Conservation (phyloP, 1,139 yeast species). For the Lodderomyces parapsilosis region DNA sequence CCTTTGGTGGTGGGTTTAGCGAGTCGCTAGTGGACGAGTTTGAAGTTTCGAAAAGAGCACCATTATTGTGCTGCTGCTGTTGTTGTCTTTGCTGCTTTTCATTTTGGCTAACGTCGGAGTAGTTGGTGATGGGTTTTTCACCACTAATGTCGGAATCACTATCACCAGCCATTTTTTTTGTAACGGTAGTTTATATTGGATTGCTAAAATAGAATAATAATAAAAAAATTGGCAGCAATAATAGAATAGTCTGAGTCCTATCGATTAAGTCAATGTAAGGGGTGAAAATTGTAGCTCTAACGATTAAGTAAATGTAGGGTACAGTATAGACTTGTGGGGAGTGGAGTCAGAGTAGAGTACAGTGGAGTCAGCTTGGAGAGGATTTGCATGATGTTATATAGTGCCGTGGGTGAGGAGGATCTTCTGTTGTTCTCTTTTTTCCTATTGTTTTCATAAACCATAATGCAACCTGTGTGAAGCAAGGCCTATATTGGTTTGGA, state of each 20-base stretch:
- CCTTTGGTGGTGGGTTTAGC: conserved; percentile 2
- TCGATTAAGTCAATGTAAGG: not conserved
- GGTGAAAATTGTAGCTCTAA: not conserved
- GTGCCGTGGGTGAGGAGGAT: not conserved
- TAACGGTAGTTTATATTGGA: not conserved
- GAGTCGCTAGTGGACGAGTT: conserved; percentile 20
- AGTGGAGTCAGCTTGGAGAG: too few species aligned
- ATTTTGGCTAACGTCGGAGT: not conserved
- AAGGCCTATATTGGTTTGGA: too few species aligned
- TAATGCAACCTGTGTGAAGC: too few species aligned
- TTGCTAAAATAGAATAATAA: not conserved
- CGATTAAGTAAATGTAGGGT: not conserved
- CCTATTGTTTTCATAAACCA: not conserved
- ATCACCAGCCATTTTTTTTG: not conserved
- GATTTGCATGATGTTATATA: not conserved
- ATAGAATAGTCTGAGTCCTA: not conserved
- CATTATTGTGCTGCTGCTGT: conserved; percentile 7
- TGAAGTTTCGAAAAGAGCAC: conserved; percentile 22
- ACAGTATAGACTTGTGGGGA: not conserved
- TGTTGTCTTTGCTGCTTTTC: not conserved
- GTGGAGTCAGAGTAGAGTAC: too few species aligned
- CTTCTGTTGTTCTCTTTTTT: not conserved
- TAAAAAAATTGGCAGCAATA: too few species aligned
- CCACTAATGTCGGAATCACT: not conserved
- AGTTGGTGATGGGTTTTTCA: conserved; percentile 6